Conservation (phyloP, 2,329 filamentous ascomycete genomes). For the Calonectria henricotiae region DNA sequence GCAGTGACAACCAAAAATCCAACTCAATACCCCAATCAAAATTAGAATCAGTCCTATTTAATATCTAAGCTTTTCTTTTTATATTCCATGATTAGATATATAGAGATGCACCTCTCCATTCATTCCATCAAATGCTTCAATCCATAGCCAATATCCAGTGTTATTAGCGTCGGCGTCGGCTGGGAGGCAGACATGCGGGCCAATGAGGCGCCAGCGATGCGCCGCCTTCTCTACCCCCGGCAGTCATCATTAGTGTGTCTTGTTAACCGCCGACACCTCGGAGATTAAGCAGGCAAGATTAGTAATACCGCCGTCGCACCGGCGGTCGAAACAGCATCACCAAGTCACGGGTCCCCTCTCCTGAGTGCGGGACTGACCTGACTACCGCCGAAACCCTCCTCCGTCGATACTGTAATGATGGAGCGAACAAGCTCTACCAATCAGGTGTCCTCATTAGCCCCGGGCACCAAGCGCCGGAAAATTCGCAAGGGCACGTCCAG, state of each 20-base stretch:
- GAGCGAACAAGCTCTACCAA: conserved; percentile 11
- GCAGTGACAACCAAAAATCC: not conserved
- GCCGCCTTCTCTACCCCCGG: not conserved
- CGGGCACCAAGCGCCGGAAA: conserved; percentile 46
- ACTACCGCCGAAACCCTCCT: not conserved
- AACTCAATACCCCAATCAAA: not conserved
- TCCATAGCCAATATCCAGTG: not conserved
- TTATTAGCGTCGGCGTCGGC: not conserved
- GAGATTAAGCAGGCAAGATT: not conserved
- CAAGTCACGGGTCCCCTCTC: not conserved
- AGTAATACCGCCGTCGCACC: conserved; percentile 40
- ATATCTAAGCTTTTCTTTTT: too few species aligned
- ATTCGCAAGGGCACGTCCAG: conserved; percentile 71
- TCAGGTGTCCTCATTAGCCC: conserved; percentile 30
- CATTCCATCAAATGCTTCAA: too few species aligned
- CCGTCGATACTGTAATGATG: conserved; percentile 30
- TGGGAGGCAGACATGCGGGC: not conserved
- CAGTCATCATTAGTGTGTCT: not conserved
- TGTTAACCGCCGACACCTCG: conserved; percentile 27
- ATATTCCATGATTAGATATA: too few species aligned
- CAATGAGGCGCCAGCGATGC: conserved; percentile 1
- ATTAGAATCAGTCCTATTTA: too few species aligned
- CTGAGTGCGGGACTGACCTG: not conserved
- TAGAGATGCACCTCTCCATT: not conserved
- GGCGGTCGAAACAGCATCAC: conserved; percentile 39